Conservation (phyloP, 345 rosid genomes). For the Melastoma malabathricum region DNA sequence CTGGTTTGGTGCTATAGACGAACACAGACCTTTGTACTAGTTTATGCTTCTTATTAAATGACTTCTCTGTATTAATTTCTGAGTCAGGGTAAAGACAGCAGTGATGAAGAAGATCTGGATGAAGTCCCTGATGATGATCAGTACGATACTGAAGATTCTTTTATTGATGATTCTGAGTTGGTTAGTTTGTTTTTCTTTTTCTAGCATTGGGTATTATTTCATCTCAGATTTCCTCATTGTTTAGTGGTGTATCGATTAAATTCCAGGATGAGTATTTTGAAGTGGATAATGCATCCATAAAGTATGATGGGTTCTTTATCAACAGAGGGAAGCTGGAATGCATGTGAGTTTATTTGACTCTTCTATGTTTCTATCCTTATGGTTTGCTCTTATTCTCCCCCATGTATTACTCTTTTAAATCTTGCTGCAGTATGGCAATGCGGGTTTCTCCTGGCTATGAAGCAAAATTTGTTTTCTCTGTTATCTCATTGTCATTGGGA, state of each 20-base stretch:
- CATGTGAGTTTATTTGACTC: constrained; percentile 36
- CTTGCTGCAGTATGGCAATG: too few relatives aligned
- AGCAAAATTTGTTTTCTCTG: too few relatives aligned
- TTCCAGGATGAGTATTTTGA: constrained; percentile 93
- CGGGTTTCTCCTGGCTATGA: too few relatives aligned
- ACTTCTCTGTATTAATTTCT: neutral
- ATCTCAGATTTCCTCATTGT: too few relatives aligned
- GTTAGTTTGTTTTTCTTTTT: constrained; percentile 26
- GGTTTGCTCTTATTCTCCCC: neutral
- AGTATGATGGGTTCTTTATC: constrained; percentile 86
- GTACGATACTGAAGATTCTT: constrained; percentile 93
- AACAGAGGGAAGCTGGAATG: constrained; percentile 83
- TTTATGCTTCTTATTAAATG: neutral
- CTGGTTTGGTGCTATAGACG: neutral
- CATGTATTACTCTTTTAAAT: too few relatives aligned
- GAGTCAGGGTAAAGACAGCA: constrained; percentile 80
- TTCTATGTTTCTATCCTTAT: neutral
- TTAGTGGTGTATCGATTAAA: too few relatives aligned
- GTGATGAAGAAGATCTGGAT: constrained; percentile 81
- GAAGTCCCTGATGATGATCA: constrained; percentile 85
- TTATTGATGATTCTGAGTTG: constrained; percentile 91
- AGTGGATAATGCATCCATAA: constrained; percentile 81
- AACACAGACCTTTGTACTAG: neutral
- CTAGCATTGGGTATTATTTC: too few relatives aligned
- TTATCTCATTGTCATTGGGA: too few relatives aligned